Percentiles rank a stretch among this genome's conserved stretches.
phyloP scores from a whole-genome alignment of 1,139 yeast species.

The Meyerozyma sp. region DNA sequence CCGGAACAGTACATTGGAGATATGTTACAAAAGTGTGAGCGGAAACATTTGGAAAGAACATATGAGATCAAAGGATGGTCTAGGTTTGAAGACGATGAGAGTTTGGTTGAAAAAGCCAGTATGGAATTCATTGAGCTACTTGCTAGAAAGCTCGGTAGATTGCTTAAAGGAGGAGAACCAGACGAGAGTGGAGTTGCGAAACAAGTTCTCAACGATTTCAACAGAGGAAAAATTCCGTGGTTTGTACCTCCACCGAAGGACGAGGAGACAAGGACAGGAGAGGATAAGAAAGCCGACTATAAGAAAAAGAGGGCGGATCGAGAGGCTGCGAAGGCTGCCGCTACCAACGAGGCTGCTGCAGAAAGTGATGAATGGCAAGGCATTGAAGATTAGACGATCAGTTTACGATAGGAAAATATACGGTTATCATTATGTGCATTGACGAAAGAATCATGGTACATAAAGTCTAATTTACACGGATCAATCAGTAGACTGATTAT shows the following conservation, averaged over 20 bases:
- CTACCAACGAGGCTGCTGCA: constrained; percentile 15
- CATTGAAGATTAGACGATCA: constrained; percentile 5
- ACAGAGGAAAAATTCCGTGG: constrained; percentile 98
- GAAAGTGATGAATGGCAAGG: constrained; percentile 7
- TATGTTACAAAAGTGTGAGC: constrained; percentile 76
- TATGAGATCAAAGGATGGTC: constrained; percentile 94
- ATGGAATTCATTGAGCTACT: constrained; percentile 81
- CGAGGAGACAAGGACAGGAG: constrained; percentile 48
- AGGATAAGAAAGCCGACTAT: constrained; percentile 49
- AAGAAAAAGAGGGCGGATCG: constrained; percentile 48
- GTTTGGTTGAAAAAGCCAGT: constrained; percentile 47
- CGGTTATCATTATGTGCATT: background rate
- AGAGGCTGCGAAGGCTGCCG: constrained; percentile 26
- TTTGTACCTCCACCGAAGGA: constrained; percentile 89
- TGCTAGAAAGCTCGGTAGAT: constrained; percentile 89
- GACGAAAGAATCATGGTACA: background rate
- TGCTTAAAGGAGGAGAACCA: constrained; percentile 96
- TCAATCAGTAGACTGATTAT: background rate
- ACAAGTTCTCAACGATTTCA: constrained; percentile 86
- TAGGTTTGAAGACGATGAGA: constrained; percentile 36
- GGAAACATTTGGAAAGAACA: constrained; percentile 90
- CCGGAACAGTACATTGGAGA: constrained; percentile 97
- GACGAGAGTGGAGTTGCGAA: constrained; percentile 93
- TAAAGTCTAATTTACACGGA: constrained; percentile 1
- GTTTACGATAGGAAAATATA: background rate